phyloP scores from a whole-genome alignment of 2,329 filamentous ascomycete species.

The Fusarium nelsonii region DNA sequence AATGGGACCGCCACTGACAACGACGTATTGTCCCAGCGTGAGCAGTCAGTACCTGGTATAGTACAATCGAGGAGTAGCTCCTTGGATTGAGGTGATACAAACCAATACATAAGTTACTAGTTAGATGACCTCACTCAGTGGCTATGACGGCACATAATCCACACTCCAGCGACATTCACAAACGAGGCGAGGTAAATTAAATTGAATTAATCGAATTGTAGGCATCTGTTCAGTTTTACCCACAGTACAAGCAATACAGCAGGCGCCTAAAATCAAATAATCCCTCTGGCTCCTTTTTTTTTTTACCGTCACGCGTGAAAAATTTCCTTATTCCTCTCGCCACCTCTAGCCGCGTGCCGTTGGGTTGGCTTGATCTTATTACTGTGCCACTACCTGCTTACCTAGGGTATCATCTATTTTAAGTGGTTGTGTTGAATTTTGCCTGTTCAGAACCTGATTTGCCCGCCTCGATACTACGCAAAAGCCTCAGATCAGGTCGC shows the following conservation, averaged over 20 bases:
- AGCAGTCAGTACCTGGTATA: not conserved
- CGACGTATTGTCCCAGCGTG: constrained; percentile 7
- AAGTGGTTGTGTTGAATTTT: constrained; percentile 15
- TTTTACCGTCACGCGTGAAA: constrained; percentile 25
- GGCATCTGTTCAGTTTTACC: not conserved
- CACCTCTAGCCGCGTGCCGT: constrained; percentile 27
- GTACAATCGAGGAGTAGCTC: not conserved
- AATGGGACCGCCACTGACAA: constrained; percentile 21
- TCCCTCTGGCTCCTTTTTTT: not conserved
- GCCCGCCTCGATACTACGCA: constrained; percentile 6
- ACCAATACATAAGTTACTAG: not conserved
- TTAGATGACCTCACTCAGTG: constrained; percentile 13
- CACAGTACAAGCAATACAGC: not conserved
- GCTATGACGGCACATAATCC: constrained; percentile 7
- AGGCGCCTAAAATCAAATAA: constrained; percentile 24
- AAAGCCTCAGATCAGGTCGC: constrained; percentile 28
- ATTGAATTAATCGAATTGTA: not conserved
- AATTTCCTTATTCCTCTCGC: constrained; percentile 23
- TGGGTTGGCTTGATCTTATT: not conserved
- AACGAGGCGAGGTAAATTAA: not conserved
- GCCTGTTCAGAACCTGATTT: constrained; percentile 24
- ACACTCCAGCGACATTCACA: not conserved
- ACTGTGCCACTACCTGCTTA: constrained; percentile 23
- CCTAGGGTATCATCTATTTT: not conserved
- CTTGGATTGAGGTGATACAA: constrained; percentile 5